These are phyloP conservation scores for Flammula alnicola DNA, from an alignment of 1,284 basidiomycete species.

Conservation along the genomic window DNA sequence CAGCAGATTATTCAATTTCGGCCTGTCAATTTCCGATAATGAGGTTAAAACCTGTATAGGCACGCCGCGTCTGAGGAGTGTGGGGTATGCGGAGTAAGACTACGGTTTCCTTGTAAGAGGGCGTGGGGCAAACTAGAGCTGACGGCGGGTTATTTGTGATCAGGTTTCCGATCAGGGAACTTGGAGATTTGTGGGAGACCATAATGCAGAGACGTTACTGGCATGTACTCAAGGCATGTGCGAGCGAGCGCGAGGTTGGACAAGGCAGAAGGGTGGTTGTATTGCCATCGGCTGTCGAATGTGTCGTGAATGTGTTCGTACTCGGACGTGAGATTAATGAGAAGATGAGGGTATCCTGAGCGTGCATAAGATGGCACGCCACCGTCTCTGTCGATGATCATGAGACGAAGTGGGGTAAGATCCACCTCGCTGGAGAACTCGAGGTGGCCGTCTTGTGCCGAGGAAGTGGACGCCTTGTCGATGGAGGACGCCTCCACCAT, in stretches of 20 bases:
- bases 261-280: slow-evolving; percentile 85
- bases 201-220: slow-evolving; percentile 94
- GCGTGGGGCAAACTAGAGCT: slow-evolving; percentile 95
- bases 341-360: slow-evolving; percentile 91
- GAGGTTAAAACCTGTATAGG: slow-evolving; percentile 84
- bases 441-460: slow-evolving; percentile 35
- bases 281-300: slow-evolving; percentile 80
- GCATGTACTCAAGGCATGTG: slow-evolving; percentile 93
- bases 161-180: slow-evolving; percentile 94
- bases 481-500: slow-evolving; percentile 74
- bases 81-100: slow-evolving; percentile 92
- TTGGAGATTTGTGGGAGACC: slow-evolving; percentile 96
- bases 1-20: slow-evolving; percentile 80
- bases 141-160: slow-evolving; percentile 99
- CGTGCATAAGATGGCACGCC: slow-evolving; percentile 98
- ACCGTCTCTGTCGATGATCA: slow-evolving; percentile 98
- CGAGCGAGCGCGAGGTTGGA: slow-evolving; percentile 88
- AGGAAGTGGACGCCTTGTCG: slow-evolving; percentile 36
- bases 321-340: slow-evolving; percentile 94
- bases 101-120: slow-evolving; percentile 82
- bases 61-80: slow-evolving; percentile 87
- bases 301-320: slow-evolving; percentile 86
- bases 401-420: slow-evolving; percentile 89
- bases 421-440: slow-evolving; percentile 58
- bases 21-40: slow-evolving; percentile 68